phyloP scores from a whole-genome alignment of 192 early-diverging fungal genomes.

The Coemansia umbellata region DNA sequence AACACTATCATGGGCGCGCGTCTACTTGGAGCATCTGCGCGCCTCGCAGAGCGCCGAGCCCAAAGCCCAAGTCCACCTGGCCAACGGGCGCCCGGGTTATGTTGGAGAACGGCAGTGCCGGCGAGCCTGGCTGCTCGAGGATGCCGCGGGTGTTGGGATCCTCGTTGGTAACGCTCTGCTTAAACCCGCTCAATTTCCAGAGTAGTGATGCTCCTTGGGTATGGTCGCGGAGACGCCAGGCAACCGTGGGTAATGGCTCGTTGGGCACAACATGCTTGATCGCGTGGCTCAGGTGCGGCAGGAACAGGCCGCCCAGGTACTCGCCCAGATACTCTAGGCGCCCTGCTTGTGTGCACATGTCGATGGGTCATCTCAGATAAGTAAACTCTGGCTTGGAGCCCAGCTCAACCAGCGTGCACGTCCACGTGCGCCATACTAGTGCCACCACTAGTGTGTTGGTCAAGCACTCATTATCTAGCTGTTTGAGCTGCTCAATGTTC shows the following conservation, averaged over 20 bases:
- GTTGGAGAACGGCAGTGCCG: slow-evolving; percentile 23
- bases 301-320: slow-evolving; percentile 24
- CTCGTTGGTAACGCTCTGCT: not conserved
- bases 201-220: not conserved
- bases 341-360: slow-evolving; percentile 2
- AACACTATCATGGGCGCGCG: slow-evolving; percentile 21
- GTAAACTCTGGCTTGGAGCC: slow-evolving; percentile 5
- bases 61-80: slow-evolving; percentile 10
- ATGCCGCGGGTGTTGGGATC: slow-evolving; percentile 2
- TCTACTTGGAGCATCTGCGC: slow-evolving; percentile 24
- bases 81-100: slow-evolving; percentile 14
- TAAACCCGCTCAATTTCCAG: not conserved
- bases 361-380: slow-evolving; percentile 21
- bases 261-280: slow-evolving; percentile 8
- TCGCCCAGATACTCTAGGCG: not conserved
- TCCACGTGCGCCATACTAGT: slow-evolving; percentile 32
- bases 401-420: slow-evolving; percentile 1
- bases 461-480: not conserved
- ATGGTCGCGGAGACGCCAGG: not conserved
- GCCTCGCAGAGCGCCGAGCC: not conserved
- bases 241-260: not conserved
- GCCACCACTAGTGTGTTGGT: slow-evolving; percentile 22
- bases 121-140: slow-evolving; percentile 14
- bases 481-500: not conserved
- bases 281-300: slow-evolving; percentile 2